phyloP scores from a whole-genome alignment of 148 eudicot species.

The Silene uniflora region DNA sequence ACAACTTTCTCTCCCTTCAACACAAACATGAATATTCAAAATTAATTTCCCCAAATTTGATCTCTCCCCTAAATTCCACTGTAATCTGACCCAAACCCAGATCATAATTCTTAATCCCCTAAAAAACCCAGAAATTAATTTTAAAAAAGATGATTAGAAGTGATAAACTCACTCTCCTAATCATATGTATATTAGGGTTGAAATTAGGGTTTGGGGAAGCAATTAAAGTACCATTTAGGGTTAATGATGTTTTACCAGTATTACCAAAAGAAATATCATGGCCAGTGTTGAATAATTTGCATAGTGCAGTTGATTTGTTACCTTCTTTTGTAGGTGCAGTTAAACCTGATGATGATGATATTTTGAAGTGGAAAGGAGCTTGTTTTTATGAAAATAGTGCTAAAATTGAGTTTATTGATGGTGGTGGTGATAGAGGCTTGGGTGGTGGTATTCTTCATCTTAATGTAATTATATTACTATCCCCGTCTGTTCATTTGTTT shows the following conservation, averaged over 20 bases:
- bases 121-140: background rate
- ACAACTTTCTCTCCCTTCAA: background rate
- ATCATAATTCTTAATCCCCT: background rate
- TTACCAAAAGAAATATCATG: constrained; percentile 81
- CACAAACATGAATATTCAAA: background rate
- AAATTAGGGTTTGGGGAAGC: constrained; percentile 53
- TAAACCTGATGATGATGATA: constrained; percentile 44
- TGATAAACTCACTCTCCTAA: constrained; percentile 8
- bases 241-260: constrained; percentile 77
- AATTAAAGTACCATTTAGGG: constrained; percentile 68
- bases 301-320: constrained; percentile 79
- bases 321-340: constrained; percentile 83
- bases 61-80: background rate
- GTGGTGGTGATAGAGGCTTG: constrained; percentile 47
- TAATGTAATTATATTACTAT: constrained; percentile 35
- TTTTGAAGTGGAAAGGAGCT: constrained; percentile 74
- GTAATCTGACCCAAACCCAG: background rate
- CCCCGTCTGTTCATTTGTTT: background rate
- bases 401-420: constrained; percentile 46
- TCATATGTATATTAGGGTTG: constrained; percentile 34
- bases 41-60: background rate
- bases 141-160: constrained; percentile 13
- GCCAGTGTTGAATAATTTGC: constrained; percentile 85
- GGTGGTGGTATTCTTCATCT: constrained; percentile 82
- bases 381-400: constrained; percentile 74